Conservation (phyloP, 345 rosid genomes). For the Triadica sebifera region DNA sequence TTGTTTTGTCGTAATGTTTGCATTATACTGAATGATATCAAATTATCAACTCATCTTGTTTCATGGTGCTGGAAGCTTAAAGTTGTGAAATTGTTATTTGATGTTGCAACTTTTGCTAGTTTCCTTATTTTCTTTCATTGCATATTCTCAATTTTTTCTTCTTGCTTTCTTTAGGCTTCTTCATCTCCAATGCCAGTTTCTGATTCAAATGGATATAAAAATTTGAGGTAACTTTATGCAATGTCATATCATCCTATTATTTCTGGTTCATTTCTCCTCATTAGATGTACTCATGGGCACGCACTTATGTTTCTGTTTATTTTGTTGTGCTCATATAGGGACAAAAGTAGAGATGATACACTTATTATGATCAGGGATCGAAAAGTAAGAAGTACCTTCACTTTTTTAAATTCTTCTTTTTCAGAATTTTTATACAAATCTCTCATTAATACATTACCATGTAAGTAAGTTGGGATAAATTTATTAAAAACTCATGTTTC, state of each 20-base stretch:
- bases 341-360: constrained; percentile 48
- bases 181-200: constrained; percentile 48
- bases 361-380: constrained; percentile 54
- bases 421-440: neutral
- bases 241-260: neutral
- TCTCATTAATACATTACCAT: neutral
- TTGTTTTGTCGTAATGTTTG: neutral
- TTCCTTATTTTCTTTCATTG: constrained; percentile 11
- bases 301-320: neutral
- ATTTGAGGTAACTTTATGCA: constrained; percentile 43
- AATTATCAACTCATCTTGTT: neutral
- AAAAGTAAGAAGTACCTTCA: constrained; percentile 44
- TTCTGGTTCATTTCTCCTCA: neutral
- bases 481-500: neutral
- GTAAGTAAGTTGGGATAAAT: neutral
- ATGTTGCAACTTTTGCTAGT: constrained; percentile 2
- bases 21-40: neutral
- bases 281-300: neutral
- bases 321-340: constrained; percentile 27
- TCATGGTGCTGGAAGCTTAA: no score
- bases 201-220: constrained; percentile 54
- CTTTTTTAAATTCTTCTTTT: neutral
- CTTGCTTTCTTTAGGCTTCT: constrained; percentile 43
- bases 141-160: constrained; percentile 13
- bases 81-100: no score